Percentiles rank a stretch among this genome's conserved stretches.
phyloP scores from a whole-genome alignment of 2,329 filamentous ascomycete species.

The Cordyceps pruinosa region DNA sequence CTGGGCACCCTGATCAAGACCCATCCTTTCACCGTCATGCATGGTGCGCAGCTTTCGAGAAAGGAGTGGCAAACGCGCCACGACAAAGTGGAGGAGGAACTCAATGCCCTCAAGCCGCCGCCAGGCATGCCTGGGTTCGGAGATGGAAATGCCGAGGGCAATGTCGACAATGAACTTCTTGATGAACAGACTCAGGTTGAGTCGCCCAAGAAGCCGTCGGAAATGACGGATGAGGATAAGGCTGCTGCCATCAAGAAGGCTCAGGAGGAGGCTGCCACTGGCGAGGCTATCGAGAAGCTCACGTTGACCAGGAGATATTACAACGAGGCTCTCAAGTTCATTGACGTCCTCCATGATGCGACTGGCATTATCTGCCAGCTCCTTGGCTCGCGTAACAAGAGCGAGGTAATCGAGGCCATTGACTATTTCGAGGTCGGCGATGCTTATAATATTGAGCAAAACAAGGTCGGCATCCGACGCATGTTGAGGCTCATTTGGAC shows the following conservation, averaged over 20 bases:
- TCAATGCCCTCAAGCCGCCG: constrained; percentile 75
- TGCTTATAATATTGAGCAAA: constrained; percentile 91
- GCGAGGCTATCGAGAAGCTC: constrained; percentile 80
- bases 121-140: constrained; percentile 57
- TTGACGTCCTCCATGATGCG: constrained; percentile 80
- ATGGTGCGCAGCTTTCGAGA: constrained; percentile 76
- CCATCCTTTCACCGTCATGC: constrained; percentile 87
- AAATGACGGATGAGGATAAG: constrained; percentile 75
- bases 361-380: constrained; percentile 79
- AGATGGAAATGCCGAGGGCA: constrained; percentile 58
- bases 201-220: constrained; percentile 56
- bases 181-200: constrained; percentile 84
- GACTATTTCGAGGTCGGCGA: constrained; percentile 95
- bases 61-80: constrained; percentile 81
- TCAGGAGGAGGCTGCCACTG: constrained; percentile 78
- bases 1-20: constrained; percentile 83
- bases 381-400: constrained; percentile 92
- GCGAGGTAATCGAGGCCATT: constrained; percentile 97
- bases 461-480: constrained; percentile 82
- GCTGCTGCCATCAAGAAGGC: constrained; percentile 68
- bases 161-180: constrained; percentile 69
- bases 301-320: constrained; percentile 88
- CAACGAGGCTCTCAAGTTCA: constrained; percentile 86
- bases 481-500: constrained; percentile 99
- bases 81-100: constrained; percentile 73